These are phyloP conservation scores for Starmera amethionina DNA, from an alignment of 805 yeast species.

Conservation along the genomic window DNA sequence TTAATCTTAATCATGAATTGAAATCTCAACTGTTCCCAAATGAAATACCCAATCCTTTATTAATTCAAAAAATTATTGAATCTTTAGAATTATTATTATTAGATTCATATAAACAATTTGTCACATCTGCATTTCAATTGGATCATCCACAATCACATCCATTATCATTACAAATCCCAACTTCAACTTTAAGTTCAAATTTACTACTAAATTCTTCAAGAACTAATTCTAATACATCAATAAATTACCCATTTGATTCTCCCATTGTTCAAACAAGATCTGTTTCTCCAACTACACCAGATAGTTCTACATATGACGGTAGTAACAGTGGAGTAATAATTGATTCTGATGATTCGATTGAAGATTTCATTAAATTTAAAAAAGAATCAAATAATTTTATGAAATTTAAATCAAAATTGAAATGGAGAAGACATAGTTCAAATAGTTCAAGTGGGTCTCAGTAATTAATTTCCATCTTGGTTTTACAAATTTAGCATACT, in stretches of 20 bases:
- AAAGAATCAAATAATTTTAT: constrained; percentile 4
- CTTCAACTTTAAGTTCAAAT: too few species aligned
- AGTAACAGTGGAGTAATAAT: not conserved
- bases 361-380: not conserved
- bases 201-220: too few species aligned
- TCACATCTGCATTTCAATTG: not conserved
- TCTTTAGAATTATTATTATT: constrained; percentile 14
- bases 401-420: constrained; percentile 18
- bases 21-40: constrained; percentile 10
- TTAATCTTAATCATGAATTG: constrained; percentile 18
- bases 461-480: not conserved
- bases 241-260: too few species aligned
- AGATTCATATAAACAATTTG: constrained; percentile 17
- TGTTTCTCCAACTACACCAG: too few species aligned
- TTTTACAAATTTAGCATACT: constrained; percentile 5
- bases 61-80: constrained; percentile 12
- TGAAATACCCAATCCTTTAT: constrained; percentile 1
- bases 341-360: not conserved
- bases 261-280: too few species aligned
- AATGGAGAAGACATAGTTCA: constrained; percentile 20
- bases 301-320: too few species aligned
- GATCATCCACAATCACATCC: too few species aligned
- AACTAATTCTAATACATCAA: too few species aligned
- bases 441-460: constrained; percentile 5
- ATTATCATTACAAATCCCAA: too few species aligned